A percentile compares a stretch with the other conserved stretches of the same genome.
phyloP scores from a whole-genome alignment of 306 rosid species.

The Rosa rugosa region DNA sequence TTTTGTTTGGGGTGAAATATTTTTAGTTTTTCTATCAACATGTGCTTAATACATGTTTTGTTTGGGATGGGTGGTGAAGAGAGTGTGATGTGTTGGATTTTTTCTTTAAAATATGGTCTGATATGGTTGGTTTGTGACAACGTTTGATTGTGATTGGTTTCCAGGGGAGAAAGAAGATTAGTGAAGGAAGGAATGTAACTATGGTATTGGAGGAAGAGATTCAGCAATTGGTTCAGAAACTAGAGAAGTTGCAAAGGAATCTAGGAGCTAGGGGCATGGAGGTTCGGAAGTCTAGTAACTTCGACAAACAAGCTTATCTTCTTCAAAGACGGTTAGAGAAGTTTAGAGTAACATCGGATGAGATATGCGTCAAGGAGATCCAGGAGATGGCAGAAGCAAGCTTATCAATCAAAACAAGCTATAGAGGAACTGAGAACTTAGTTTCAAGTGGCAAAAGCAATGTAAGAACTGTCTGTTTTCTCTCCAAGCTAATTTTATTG shows the following conservation, averaged over 20 bases:
- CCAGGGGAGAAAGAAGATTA: conserved; percentile 69
- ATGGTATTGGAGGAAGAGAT: conserved; percentile 63
- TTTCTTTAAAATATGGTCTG: conserved; percentile 3
- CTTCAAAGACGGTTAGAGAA: conserved; percentile 56
- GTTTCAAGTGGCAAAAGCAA: conserved; percentile 59
- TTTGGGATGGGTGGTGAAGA: neutral
- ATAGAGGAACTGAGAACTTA: conserved; percentile 36
- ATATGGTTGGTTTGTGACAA: neutral
- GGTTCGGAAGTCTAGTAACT: conserved; percentile 41
- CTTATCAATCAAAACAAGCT: conserved; percentile 39
- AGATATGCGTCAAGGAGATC: conserved; percentile 50
- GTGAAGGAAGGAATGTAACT: conserved; percentile 50
- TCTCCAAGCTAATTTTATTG: neutral
- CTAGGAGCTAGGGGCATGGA: conserved; percentile 38
- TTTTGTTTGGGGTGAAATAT: neutral
- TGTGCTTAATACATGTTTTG: neutral
- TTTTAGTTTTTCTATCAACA: neutral
- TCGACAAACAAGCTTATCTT: conserved; percentile 59
- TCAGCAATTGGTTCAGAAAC: conserved; percentile 55
- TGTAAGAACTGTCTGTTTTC: conserved; percentile 41
- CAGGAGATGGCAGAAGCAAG: conserved; percentile 64
- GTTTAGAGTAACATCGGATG: conserved; percentile 57
- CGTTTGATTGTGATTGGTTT: conserved; percentile 27
- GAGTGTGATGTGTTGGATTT: neutral
- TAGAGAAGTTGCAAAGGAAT: conserved; percentile 61